Conservation (phyloP, 306 rosid species). For the Betula pendula region DNA sequence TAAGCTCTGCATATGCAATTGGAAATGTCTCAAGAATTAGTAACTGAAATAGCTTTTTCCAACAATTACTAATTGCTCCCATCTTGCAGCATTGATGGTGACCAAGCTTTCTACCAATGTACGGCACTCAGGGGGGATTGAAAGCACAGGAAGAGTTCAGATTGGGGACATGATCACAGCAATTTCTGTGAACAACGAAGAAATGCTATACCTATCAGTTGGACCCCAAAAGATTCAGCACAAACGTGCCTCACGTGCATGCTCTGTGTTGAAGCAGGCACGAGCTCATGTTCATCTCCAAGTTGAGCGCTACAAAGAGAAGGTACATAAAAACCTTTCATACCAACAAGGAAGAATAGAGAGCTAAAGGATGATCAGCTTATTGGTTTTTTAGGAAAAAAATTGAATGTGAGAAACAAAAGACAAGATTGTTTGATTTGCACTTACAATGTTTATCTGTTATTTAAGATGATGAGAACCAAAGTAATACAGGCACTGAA, state of each 20-base stretch:
- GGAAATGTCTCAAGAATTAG: not conserved
- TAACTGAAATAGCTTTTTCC: not conserved
- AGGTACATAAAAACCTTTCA: not conserved
- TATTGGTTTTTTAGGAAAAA: not conserved
- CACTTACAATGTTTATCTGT: too few species aligned
- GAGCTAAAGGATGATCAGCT: not conserved
- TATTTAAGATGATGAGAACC: too few species aligned
- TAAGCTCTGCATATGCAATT: not conserved
- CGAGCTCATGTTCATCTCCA: not conserved
- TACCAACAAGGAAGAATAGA: not conserved
- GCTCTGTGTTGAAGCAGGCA: slow-evolving; percentile 1
- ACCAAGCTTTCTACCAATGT: not conserved
- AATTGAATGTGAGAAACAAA: too few species aligned
- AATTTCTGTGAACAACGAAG: not conserved
- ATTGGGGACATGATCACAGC: not conserved
- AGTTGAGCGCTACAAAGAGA: not conserved
- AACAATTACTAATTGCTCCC: not conserved
- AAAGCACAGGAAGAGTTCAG: slow-evolving; percentile 7
- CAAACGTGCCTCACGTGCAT: not conserved
- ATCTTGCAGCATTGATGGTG: slow-evolving; percentile 4
- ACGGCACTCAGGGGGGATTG: slow-evolving; percentile 1
- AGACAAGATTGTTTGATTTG: too few species aligned
- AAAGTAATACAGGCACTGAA: not conserved
- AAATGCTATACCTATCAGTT: slow-evolving; percentile 1
- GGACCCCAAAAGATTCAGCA: slow-evolving; percentile 8